Evolutionary conservation across 345 rosid genomes (phyloP).

Genomic region (Eucalyptus grandis): DNA sequence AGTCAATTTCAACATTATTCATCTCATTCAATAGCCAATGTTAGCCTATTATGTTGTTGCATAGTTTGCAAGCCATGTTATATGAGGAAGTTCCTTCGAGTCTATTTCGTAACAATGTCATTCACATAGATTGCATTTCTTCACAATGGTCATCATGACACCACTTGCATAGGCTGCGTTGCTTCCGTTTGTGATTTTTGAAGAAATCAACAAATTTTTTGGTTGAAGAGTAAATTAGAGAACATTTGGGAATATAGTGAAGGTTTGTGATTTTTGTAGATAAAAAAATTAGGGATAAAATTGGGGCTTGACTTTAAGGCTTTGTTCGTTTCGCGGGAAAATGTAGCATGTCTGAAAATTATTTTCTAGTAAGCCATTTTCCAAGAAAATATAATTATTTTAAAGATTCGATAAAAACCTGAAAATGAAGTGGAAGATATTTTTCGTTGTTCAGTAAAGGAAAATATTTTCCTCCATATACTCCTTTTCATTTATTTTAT

Average conservation of each 20-base stretch:
- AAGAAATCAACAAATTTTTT: background rate
- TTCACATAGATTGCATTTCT: background rate
- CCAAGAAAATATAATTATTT: too few relatives aligned
- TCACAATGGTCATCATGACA: background rate
- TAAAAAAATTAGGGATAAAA: background rate
- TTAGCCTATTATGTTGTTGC: background rate
- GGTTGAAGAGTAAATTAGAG: background rate
- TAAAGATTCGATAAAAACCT: accelerated
- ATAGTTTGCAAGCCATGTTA: background rate
- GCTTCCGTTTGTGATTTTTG: background rate
- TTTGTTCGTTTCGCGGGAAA: too few relatives aligned
- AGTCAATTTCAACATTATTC: background rate
- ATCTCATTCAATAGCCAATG: background rate
- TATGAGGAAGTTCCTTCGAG: background rate
- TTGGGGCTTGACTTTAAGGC: background rate
- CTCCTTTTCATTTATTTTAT: too few relatives aligned
- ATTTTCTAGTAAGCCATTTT: too few relatives aligned
- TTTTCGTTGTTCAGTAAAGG: too few relatives aligned
- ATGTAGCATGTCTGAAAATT: too few relatives aligned
- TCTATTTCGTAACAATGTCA: background rate
- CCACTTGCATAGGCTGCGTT: background rate
- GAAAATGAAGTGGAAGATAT: too few relatives aligned
- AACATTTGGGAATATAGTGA: background rate
- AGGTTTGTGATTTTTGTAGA: background rate
- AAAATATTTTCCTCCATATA: too few relatives aligned